phyloP scores from a whole-genome alignment of 2,329 filamentous ascomycete genomes.

The Fusarium paranaense region DNA sequence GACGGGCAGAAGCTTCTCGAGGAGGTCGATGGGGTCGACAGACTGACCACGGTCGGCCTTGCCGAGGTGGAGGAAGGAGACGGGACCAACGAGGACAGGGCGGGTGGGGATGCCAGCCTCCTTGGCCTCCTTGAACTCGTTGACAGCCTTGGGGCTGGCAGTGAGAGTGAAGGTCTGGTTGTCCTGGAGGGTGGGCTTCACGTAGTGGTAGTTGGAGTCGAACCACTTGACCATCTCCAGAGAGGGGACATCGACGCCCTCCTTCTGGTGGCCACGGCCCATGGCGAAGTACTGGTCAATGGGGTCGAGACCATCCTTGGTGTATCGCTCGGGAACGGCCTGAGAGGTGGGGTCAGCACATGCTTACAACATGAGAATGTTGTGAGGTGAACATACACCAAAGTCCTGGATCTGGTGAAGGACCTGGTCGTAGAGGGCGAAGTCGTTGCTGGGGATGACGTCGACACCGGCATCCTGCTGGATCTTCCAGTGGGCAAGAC shows the following conservation, averaged over 20 bases:
- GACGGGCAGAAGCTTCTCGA: constrained; percentile 92
- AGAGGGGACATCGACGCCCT: constrained; percentile 89
- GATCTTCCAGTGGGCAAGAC: constrained; percentile 98
- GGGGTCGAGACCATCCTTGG: constrained; percentile 85
- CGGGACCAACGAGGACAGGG: constrained; percentile 93
- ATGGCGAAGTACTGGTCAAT: constrained; percentile 99
- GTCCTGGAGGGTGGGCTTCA: constrained; percentile 98
- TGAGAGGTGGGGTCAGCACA: constrained; percentile 50
- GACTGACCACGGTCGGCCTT: constrained; percentile 97
- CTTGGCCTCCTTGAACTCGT: constrained; percentile 97
- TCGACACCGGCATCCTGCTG: constrained; percentile 99
- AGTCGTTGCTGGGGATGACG: constrained; percentile 99
- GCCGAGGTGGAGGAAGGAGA: constrained; percentile 96
- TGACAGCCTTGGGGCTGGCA: constrained; percentile 90
- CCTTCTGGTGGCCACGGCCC: constrained; percentile 98
- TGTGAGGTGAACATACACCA: constrained; percentile 71
- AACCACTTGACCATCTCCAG: constrained; percentile 99
- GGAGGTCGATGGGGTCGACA: constrained; percentile 92
- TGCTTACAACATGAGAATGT: neutral
- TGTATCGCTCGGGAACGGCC: constrained; percentile 94
- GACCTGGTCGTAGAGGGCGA: constrained; percentile 98
- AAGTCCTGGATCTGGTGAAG: constrained; percentile 98
- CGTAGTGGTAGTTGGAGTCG: constrained; percentile 99
- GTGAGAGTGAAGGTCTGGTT: constrained; percentile 95
- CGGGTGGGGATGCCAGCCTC: constrained; percentile 93